Evolutionary conservation across 257 asterid genomes (phyloP).

Genomic region (Ballota nigra): DNA sequence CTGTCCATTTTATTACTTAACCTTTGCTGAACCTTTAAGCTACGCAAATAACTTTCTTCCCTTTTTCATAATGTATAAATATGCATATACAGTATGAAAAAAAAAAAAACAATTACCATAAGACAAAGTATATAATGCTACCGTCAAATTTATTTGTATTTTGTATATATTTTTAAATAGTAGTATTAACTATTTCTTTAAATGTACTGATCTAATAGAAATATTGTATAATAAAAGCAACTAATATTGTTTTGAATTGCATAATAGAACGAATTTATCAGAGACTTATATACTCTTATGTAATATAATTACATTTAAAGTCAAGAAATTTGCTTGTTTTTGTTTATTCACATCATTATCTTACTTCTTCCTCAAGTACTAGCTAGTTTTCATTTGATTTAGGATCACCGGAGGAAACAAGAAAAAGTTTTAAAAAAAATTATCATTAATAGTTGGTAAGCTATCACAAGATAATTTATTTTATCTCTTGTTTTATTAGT

Average conservation of each 20-base stretch:
- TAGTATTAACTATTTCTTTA: too few relatives aligned
- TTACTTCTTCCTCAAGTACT: not conserved
- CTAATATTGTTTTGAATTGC: too few relatives aligned
- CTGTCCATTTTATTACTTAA: not conserved
- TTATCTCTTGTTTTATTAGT: not conserved
- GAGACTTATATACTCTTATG: too few relatives aligned
- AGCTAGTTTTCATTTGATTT: not conserved
- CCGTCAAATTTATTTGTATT: too few relatives aligned
- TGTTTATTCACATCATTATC: not conserved
- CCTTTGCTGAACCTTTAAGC: conserved; percentile 43
- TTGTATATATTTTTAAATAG: too few relatives aligned
- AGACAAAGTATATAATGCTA: too few relatives aligned
- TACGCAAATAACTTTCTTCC: conserved; percentile 16
- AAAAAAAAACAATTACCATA: not conserved
- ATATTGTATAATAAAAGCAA: too few relatives aligned
- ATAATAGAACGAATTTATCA: too few relatives aligned
- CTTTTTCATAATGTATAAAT: not conserved
- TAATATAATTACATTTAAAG: not conserved
- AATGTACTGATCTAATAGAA: too few relatives aligned
- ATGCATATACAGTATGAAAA: not conserved
- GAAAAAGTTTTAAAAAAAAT: not conserved
- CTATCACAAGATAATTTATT: too few relatives aligned
- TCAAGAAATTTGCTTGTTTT: not conserved
- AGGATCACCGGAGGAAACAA: not conserved
- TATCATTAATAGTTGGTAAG: not conserved